phyloP scores from a whole-genome alignment of 2,329 filamentous ascomycete species.

The Aspergillus glaucus region DNA sequence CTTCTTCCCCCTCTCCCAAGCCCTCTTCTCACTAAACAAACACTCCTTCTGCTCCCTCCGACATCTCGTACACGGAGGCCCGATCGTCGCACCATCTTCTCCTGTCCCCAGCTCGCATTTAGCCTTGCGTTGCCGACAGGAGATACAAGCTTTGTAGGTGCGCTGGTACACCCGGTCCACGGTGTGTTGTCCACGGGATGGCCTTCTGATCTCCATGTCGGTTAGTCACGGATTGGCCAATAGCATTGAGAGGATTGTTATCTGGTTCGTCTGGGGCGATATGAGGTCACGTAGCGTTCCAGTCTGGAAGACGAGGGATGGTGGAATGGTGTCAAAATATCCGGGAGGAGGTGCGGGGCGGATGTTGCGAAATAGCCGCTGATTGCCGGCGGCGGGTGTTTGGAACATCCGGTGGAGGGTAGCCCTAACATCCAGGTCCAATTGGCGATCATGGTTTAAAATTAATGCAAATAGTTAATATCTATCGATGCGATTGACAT shows the following conservation, averaged over 20 bases:
- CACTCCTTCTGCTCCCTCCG: slow-evolving; percentile 47
- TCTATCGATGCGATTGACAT: too few species aligned
- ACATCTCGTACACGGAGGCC: slow-evolving; percentile 44
- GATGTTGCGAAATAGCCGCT: slow-evolving; percentile 12
- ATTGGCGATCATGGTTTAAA: too few species aligned
- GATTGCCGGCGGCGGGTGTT: slow-evolving; percentile 4
- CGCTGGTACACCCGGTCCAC: slow-evolving; percentile 42
- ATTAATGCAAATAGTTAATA: too few species aligned
- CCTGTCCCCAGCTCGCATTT: slow-evolving; percentile 44
- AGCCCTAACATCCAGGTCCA: too few species aligned
- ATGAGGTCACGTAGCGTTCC: not conserved
- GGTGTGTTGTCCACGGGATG: slow-evolving; percentile 9
- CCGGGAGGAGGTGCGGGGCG: not conserved
- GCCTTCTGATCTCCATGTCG: slow-evolving; percentile 16
- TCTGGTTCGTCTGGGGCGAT: not conserved
- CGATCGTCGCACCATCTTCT: slow-evolving; percentile 32
- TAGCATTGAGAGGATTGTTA: slow-evolving; percentile 4
- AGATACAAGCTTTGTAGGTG: slow-evolving; percentile 50
- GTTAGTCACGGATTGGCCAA: slow-evolving; percentile 5
- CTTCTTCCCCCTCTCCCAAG: slow-evolving; percentile 35
- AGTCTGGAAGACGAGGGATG: not conserved
- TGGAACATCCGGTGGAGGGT: slow-evolving; percentile 5
- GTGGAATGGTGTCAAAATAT: slow-evolving; percentile 2
- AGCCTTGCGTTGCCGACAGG: slow-evolving; percentile 48
- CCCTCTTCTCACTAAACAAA: slow-evolving; percentile 40